Evolutionary conservation across 139 green algal species (phyloP).

Genomic region (Chlamydomonas incerta): DNA sequence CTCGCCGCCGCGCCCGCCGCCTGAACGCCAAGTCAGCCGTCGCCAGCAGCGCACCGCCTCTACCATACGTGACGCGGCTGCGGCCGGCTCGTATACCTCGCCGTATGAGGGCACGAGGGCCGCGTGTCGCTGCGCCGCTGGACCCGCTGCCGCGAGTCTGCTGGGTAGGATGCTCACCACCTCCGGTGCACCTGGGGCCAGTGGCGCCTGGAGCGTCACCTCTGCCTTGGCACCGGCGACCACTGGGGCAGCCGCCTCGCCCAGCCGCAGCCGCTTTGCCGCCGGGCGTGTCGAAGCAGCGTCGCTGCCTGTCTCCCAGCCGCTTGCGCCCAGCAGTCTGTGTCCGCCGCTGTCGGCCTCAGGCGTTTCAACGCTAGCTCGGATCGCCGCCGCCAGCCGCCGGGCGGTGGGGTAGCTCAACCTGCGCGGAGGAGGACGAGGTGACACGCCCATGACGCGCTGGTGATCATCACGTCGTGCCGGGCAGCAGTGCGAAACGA

Average conservation of each 20-base stretch:
- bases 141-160: neutral
- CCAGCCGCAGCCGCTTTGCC: neutral
- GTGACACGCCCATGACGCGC: no score
- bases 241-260: neutral
- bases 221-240: neutral
- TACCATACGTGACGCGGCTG: neutral
- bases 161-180: no score
- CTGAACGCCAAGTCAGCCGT: neutral
- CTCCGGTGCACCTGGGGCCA: no score
- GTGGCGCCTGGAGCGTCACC: no score
- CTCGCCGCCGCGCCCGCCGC: no score
- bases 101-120: no score
- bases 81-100: neutral
- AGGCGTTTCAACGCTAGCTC: neutral
- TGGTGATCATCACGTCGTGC: no score
- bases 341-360: no score
- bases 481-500: no score
- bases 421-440: no score
- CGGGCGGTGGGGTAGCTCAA: conserved; percentile 20
- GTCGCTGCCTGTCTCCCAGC: neutral
- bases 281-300: no score
- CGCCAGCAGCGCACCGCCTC: neutral
- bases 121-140: no score
- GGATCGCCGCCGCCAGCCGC: conserved; percentile 43
- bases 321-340: neutral